These are phyloP conservation scores for Gossypium arboreum DNA, from an alignment of 345 rosid species.

Conservation along the genomic window DNA sequence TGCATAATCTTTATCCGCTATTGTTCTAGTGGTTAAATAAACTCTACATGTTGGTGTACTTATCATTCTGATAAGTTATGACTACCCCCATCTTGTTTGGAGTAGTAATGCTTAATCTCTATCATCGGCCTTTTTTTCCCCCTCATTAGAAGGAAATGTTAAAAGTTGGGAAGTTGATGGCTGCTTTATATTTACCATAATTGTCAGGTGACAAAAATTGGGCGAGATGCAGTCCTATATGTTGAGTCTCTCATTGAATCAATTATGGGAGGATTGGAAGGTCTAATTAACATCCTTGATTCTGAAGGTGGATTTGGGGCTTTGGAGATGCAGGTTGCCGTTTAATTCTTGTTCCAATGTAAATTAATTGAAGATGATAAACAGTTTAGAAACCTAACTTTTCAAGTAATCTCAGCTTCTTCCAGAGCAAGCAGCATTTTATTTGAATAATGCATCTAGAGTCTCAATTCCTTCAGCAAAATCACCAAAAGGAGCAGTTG, in stretches of 20 bases:
- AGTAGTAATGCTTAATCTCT: neutral
- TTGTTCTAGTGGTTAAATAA: neutral
- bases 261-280: constrained; percentile 98
- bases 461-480: constrained; percentile 59
- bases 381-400: constrained; percentile 23
- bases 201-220: constrained; percentile 84
- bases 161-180: neutral
- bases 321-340: constrained; percentile 79
- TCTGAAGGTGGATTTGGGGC: constrained; percentile 99
- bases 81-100: neutral
- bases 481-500: constrained; percentile 69
- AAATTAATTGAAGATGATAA: neutral
- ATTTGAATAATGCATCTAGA: constrained; percentile 71
- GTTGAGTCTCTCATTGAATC: constrained; percentile 99
- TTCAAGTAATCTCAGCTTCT: constrained; percentile 64
- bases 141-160: neutral
- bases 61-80: neutral
- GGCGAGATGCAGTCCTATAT: constrained; percentile 91
- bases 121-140: neutral
- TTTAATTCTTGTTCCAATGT: constrained; percentile 18
- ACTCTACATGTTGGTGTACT: neutral
- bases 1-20: neutral
- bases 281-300: constrained; percentile 94
- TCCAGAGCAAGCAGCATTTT: constrained; percentile 96
- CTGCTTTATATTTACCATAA: constrained; percentile 22